These are phyloP conservation scores for Eucalyptus sp. DNA, from an alignment of 345 rosid species.

Conservation along the genomic window DNA sequence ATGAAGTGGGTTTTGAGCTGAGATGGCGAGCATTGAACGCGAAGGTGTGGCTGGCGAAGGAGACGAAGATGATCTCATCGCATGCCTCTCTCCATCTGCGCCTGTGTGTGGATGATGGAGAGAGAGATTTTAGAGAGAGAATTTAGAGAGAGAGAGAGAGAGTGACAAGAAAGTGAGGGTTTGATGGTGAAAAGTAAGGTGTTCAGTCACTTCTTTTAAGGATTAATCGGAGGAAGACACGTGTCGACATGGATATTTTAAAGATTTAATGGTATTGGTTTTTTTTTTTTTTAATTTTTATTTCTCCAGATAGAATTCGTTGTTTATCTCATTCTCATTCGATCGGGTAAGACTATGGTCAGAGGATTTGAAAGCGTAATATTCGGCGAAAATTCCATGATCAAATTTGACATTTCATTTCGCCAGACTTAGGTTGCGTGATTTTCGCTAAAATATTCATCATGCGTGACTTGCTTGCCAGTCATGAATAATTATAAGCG, in stretches of 20 bases:
- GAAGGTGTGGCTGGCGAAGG: not conserved
- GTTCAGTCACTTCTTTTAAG: not conserved
- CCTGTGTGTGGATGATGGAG: not conserved
- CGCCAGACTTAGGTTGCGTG: not conserved
- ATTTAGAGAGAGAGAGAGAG: not conserved
- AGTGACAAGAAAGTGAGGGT: not conserved
- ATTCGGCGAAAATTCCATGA: not conserved
- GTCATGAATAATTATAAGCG: rapidly evolving
- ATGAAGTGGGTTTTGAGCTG: not conserved
- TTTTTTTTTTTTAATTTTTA: rapidly evolving
- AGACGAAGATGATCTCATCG: not conserved
- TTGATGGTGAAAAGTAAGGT: not conserved
- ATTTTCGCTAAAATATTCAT: not conserved
- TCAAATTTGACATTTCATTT: not conserved
- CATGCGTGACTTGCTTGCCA: rapidly evolving
- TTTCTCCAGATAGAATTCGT: not conserved
- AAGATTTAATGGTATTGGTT: not conserved
- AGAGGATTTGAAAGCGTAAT: not conserved
- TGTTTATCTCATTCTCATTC: not conserved
- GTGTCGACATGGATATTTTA: not conserved
- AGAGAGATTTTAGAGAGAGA: not conserved
- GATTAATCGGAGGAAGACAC: not conserved
- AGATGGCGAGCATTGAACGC: not conserved
- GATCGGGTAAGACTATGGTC: not conserved
- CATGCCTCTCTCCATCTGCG: not conserved